Base-by-base conservation (phyloP, 345 rosid species). In the Erucastrum elatum region DNA sequence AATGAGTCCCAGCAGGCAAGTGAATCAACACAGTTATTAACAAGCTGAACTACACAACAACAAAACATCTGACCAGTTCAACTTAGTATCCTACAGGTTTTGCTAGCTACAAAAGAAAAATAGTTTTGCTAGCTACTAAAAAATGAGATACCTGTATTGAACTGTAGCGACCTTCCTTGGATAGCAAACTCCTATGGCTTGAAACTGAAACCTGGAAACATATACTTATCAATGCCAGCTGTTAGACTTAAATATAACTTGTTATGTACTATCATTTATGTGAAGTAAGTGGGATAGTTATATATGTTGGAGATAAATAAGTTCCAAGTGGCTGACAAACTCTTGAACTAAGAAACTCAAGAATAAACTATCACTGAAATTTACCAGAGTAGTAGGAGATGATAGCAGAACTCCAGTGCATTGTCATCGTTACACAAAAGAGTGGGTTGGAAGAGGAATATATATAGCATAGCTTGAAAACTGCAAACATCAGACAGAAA, bases 341-440 rank as follows among this genome's bases (percentile, higher is more conserved):
- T 55, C 4, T 70, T 64, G 66, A 64, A 68, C 29, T 53, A 68
- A 51, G 78, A 63, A 68, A 58, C 73, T 64, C 15, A 44, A 1
- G 83, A 75, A 75, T 65, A 69, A 56, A 56, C 65, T 70, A 80
- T 41, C 9, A 75, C 41, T 31, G 68, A 80, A 46, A 72, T 39
- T 15, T 44, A 70, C 69, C 31, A 80, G 67, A 37, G n/a, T 80
- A 80, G 75, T 66, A 80, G 73, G 83, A 80, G 31, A 65, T 70
- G 80, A 73, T 80, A 70, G 83, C 75, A 70, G 76, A 75, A 80
- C 83, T 80, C 83, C 79, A 80, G 68, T 44, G 41, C 1, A 3
- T 62, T 2, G 60, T 63, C 61, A 78, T 12, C 46, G 5, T 13
- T 5, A 74, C 49, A 68, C 68, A 66, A 78, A 68, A 51, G 27